Conservation (phyloP, 202 grass and related monocot genomes). For the Schoenoplectus triqueter region DNA sequence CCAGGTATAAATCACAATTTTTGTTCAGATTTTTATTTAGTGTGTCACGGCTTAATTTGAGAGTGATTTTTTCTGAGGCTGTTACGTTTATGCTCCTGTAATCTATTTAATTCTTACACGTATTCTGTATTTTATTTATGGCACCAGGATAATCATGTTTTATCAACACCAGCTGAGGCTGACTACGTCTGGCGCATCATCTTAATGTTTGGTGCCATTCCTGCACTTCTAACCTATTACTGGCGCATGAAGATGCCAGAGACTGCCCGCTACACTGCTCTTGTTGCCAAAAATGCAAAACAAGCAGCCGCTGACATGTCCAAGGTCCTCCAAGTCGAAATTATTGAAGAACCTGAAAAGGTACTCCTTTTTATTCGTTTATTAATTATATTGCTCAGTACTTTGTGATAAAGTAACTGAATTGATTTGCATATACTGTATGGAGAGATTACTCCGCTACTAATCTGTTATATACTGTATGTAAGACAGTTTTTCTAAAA, state of each 20-base stretch:
- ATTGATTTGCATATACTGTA: not conserved
- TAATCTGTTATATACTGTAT: not conserved
- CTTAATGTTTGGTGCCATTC: conserved; percentile 67
- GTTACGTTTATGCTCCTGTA: not conserved
- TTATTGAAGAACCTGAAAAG: conserved; percentile 45
- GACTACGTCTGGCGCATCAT: conserved; percentile 69
- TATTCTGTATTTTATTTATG: not conserved
- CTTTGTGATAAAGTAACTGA: not conserved
- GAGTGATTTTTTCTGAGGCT: not conserved
- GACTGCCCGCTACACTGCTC: conserved; percentile 72
- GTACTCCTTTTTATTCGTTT: not conserved
- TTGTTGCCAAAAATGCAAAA: conserved; percentile 71
- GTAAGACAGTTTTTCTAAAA: not conserved
- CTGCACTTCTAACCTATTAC: conserved; percentile 63
- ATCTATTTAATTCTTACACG: conserved; percentile 7
- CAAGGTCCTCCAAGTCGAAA: conserved; percentile 58
- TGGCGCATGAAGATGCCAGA: conserved; percentile 85
- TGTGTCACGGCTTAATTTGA: not conserved
- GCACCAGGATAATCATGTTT: conserved; percentile 38
- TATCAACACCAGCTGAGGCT: conserved; percentile 47
- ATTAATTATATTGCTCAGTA: not conserved
- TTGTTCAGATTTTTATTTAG: not conserved
- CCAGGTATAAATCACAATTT: conserved; percentile 13
- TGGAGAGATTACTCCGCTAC: not conserved
- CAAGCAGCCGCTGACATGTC: conserved; percentile 72